Evolutionary conservation across 306 rosid genomes (phyloP), one percentile per base, ranked within the genome.

Genomic region (Luffa aegyptiaca): DNA sequence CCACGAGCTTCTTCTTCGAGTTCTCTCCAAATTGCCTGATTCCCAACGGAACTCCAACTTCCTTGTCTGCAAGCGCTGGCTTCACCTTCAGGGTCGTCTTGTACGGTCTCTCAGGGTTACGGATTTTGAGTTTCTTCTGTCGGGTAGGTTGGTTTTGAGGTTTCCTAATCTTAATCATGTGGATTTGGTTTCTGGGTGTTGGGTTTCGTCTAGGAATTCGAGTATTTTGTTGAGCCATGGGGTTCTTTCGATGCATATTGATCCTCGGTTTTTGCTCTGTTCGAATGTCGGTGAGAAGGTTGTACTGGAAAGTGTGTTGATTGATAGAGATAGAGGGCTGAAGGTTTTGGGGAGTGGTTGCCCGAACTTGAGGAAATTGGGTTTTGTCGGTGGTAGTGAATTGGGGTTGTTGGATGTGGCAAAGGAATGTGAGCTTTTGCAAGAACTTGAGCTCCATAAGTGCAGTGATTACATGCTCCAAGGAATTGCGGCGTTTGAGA

Each of bases 61-160:
- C 14, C 89, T 95, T 1, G 97, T 95, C 61, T 95, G 99, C 85
- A 93, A 91, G 82, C 92, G 99, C 6, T 95, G 99, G 99, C 81
- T 95, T 56, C 82, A 87, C 80, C 90, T 95, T 37, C 96, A 95
- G 62, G 97, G 97, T 33, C 87, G 99, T 0, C 86, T 95, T 10
- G 81, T 91, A 2, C 86, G 82, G 33, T 85, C 96, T 5, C 70
- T 92, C 16, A 87, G 80, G 80, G 83, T 91, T 10, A 70, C 82
- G n/a, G 96, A 91, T 64, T 95, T 94, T 90, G 93, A 90, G 20
- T 95, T 95, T 75, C 81, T 93, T 37, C 85, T 91, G 12, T 90
- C 97, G n/a, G 99, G 99, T 83, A 90, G 96, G 83, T 82, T 93
- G 46, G 70, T 87, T 78, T 31, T 81, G 4, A 84, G 99, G 49